phyloP scores from a whole-genome alignment of 495 filamentous ascomycete genomes.

The Penicillium pulvis region DNA sequence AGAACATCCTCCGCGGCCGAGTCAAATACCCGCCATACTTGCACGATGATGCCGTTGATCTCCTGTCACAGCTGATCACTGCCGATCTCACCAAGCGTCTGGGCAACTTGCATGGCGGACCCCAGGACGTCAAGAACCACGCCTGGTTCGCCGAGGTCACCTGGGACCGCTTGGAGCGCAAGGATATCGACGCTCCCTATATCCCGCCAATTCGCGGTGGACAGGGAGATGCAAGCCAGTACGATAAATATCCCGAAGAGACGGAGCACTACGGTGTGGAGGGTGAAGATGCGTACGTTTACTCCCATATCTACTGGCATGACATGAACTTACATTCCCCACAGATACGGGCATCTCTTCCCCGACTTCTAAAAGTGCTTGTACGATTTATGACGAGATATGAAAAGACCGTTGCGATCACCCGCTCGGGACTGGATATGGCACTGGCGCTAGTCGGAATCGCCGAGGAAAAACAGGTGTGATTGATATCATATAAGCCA shows the following conservation, averaged over 20 bases:
- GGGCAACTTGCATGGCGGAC: constrained; percentile 91
- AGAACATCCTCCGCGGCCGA: constrained; percentile 91
- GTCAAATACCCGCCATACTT: constrained; percentile 97
- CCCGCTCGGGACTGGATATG: constrained; percentile 14
- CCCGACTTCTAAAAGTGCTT: constrained; percentile 62
- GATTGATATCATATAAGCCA: constrained; percentile 25
- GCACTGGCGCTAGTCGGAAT: constrained; percentile 19
- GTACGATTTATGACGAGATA: constrained; percentile 43
- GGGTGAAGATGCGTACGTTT: constrained; percentile 80
- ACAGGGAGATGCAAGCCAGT: constrained; percentile 93
- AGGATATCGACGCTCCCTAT: constrained; percentile 98
- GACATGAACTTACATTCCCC: constrained; percentile 17
- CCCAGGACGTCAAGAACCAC: constrained; percentile 91
- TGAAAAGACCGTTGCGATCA: constrained; percentile 30
- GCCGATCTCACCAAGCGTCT: constrained; percentile 91
- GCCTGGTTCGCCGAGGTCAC: constrained; percentile 97
- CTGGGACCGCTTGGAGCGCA: constrained; percentile 89
- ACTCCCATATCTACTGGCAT: not conserved
- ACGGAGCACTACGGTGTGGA: constrained; percentile 81
- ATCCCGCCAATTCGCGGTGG: constrained; percentile 94
- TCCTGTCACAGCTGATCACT: constrained; percentile 91
- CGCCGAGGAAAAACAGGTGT: constrained; percentile 25
- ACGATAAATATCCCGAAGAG: constrained; percentile 97
- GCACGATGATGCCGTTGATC: constrained; percentile 88
- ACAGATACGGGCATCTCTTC: constrained; percentile 71